Evolutionary conservation across 2,329 filamentous ascomycete species (phyloP).

Genomic region (Sclerotinia glacialis): DNA sequence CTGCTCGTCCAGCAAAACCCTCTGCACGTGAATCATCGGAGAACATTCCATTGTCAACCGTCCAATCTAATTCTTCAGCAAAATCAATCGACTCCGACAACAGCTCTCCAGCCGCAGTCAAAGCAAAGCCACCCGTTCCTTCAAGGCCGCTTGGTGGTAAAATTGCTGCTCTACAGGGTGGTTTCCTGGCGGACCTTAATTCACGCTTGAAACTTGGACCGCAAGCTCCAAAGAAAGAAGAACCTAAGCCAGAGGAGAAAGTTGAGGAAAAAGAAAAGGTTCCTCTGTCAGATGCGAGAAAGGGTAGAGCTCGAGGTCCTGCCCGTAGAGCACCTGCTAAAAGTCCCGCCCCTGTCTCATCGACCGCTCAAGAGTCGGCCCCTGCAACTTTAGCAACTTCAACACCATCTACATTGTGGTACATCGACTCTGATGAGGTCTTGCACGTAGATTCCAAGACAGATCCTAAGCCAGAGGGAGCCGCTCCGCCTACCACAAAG

Average conservation of each 20-base stretch:
- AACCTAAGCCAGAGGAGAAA: conserved; percentile 54
- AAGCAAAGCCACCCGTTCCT: conserved; percentile 81
- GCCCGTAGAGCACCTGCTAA: conserved; percentile 67
- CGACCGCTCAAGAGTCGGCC: conserved; percentile 21
- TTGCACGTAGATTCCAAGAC: conserved; percentile 37
- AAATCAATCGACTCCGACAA: conserved; percentile 42
- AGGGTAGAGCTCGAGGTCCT: conserved; percentile 84
- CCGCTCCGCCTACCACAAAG: conserved; percentile 21
- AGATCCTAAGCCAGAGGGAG: conserved; percentile 8
- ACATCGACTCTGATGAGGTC: conserved; percentile 43
- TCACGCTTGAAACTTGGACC: conserved; percentile 84
- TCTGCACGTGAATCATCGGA: conserved; percentile 44
- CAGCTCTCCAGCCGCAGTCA: conserved; percentile 50
- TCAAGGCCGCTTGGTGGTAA: conserved; percentile 76
- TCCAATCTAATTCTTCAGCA: conserved; percentile 35
- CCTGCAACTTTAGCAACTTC: conserved; percentile 34
- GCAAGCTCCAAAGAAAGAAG: conserved; percentile 73
- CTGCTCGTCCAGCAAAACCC: conserved; percentile 60
- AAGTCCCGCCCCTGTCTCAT: conserved; percentile 34
- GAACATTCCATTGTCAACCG: conserved; percentile 33
- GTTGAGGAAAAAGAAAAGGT: conserved; percentile 65
- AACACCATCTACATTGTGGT: conserved; percentile 42
- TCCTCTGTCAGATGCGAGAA: conserved; percentile 84
- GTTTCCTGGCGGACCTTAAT: conserved; percentile 91
- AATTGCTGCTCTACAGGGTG: conserved; percentile 85